Evolutionary conservation across 495 filamentous ascomycete genomes (phyloP), one percentile per base, ranked within the genome.

Genomic region (Penicillium parvum): DNA sequence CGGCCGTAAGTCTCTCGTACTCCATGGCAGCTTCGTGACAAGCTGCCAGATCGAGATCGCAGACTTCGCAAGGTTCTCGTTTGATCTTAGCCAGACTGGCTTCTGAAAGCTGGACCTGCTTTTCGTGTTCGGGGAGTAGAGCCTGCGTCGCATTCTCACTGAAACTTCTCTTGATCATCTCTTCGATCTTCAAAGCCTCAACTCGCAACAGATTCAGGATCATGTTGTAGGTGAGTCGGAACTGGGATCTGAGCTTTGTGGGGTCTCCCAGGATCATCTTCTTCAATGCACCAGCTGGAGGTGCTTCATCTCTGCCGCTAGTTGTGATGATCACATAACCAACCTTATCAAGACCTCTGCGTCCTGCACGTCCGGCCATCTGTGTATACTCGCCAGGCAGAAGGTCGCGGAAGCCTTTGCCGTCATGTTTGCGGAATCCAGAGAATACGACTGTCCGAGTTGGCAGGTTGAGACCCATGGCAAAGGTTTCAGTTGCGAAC

Each of bases 101-200:
- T 59, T 97, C 88, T 0, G 90, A 94, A n/a, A 95, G 53, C 56
- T 91, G 88, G 32, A 97, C 85, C 51, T 88, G 81, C 59, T 90
- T 91, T 66, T 97, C 91, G 49, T 96, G 90, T 63, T 96, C 88
- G 1, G 92, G 92, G 8, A 97, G 71, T 22, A 97, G 70, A 46
- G 94, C 91, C 55, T 97, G 94, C 0, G 94, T 96, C n/a, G 90
- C 90, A 67, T 98, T 92, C 65, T 98, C 92, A 43, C 89, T 95
- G 75, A 98, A 98, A 61, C 88, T 95, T 49, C 92, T 81, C 74
- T 98, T 98, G 69, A 98, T 98, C 92, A 98, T 98, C 65, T 98
- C 92, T 64, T 98, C 92, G 51, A 98, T 97, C 68, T 96, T 97
- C 41, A 98, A 67, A 5, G 92, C 94, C 66, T 98, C 92, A 12